A percentile compares a stretch with the other conserved stretches of the same genome.
Evolutionary conservation across 768 basidiomycete species (phyloP).

Genomic region (Phlegmacium glaucopus): DNA sequence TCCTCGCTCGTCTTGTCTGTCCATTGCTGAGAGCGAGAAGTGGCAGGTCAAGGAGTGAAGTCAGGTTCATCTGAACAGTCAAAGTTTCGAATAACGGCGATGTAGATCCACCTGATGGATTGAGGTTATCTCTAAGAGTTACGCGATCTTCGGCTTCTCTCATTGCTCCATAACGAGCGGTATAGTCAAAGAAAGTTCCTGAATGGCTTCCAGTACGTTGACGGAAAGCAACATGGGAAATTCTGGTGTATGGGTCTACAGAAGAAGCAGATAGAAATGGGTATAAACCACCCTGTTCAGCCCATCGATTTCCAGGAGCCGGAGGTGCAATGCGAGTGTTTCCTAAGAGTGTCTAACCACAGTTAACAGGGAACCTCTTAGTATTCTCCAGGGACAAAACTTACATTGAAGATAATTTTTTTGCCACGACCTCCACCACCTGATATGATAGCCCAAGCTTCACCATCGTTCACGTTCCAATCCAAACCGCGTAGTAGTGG

Average conservation of each 20-base stretch:
- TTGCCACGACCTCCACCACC: conserved; percentile 55
- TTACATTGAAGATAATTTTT: conserved; percentile 60
- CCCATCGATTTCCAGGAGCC: conserved; percentile 37
- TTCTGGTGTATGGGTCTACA: conserved; percentile 44
- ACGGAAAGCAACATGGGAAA: conserved; percentile 65
- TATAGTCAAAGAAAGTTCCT: conserved; percentile 88
- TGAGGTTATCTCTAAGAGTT: conserved; percentile 10
- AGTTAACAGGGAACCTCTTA: neutral
- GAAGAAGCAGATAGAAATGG: conserved; percentile 54
- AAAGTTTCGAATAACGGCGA: conserved; percentile 44
- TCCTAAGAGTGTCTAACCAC: conserved; percentile 58
- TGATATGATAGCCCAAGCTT: conserved; percentile 76
- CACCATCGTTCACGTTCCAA: conserved; percentile 58
- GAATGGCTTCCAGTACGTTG: conserved; percentile 50
- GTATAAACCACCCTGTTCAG: conserved; percentile 57
- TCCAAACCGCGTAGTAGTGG: conserved; percentile 51
- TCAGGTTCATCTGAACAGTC: conserved; percentile 54
- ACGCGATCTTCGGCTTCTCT: conserved; percentile 72
- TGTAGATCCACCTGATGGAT: conserved; percentile 3
- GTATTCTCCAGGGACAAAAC: too few species aligned
- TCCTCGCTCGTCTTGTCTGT: conserved; percentile 83
- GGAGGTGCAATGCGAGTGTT: conserved; percentile 67
- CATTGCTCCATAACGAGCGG: conserved; percentile 87
- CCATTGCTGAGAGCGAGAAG: conserved; percentile 86
- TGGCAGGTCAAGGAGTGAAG: conserved; percentile 73